Evolutionary conservation across 345 rosid species (phyloP).

Genomic region (Orychophragmus violaceus): DNA sequence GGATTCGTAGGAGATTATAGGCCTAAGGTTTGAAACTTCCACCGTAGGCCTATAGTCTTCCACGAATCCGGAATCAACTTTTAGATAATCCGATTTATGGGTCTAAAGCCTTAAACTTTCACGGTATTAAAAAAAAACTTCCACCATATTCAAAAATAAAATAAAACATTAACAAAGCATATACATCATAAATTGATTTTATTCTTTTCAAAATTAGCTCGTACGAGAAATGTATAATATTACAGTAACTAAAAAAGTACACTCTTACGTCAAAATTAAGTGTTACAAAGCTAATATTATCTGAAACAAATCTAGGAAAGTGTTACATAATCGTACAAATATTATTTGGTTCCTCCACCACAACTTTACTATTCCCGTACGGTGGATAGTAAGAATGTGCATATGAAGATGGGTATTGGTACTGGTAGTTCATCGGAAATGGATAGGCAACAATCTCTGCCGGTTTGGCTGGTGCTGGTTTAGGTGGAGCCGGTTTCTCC

Average conservation of each 20-base stretch:
- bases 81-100: too few species aligned
- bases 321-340: slow-evolving; percentile 21
- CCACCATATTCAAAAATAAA: too few species aligned
- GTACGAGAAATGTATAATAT: neutral
- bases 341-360: slow-evolving; percentile 7
- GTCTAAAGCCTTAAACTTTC: too few species aligned
- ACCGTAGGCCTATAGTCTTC: too few species aligned
- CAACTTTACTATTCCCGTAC: neutral
- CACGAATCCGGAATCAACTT: too few species aligned
- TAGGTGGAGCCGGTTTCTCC: slow-evolving; percentile 10
- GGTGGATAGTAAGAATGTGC: slow-evolving; percentile 1
- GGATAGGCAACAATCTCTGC: neutral
- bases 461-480: neutral
- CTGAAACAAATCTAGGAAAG: neutral
- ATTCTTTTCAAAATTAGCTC: too few species aligned
- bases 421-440: neutral
- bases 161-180: too few species aligned
- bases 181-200: too few species aligned
- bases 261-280: neutral
- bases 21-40: too few species aligned
- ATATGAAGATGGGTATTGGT: neutral
- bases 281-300: neutral
- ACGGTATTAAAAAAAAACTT: too few species aligned
- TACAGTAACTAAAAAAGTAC: neutral
- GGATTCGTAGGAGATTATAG: too few species aligned